Conservation (phyloP, 2,329 filamentous ascomycete genomes). For the Clarireedia paspali region DNA sequence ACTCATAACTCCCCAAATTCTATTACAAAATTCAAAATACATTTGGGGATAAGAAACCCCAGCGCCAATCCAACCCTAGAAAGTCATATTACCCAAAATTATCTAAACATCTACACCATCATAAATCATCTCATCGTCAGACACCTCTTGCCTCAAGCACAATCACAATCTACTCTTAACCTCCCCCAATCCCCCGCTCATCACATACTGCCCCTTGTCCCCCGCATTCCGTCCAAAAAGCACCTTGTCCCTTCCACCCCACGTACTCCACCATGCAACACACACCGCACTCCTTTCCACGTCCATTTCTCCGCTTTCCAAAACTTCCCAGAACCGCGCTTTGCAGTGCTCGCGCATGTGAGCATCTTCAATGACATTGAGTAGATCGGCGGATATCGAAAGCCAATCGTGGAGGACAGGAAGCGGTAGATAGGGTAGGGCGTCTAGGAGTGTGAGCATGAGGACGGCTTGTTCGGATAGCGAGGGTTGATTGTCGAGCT, state of each 20-base stretch:
- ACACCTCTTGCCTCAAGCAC: neutral
- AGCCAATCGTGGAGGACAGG: constrained; percentile 58
- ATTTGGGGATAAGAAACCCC: too few species aligned
- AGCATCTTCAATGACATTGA: constrained; percentile 47
- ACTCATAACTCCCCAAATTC: too few species aligned
- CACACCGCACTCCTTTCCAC: constrained; percentile 57
- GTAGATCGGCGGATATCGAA: constrained; percentile 50
- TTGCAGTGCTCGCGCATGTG: constrained; percentile 50
- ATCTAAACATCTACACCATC: neutral
- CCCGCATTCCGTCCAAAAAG: constrained; percentile 15
- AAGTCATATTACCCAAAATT: neutral
- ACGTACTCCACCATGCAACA: constrained; percentile 60
- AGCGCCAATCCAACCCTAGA: neutral
- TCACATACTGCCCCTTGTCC: constrained; percentile 17
- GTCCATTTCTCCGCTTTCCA: constrained; percentile 62
- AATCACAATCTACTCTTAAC: constrained; percentile 21
- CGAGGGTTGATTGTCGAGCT: constrained; percentile 30
- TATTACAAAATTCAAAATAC: too few species aligned
- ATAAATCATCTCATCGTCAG: neutral
- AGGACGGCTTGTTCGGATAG: constrained; percentile 54
- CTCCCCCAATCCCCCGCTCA: constrained; percentile 25
- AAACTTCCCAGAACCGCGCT: constrained; percentile 58
- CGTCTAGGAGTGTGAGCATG: constrained; percentile 56
- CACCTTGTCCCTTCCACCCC: constrained; percentile 31
- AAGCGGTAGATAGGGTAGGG: constrained; percentile 52